phyloP scores from a whole-genome alignment of 2,329 filamentous ascomycete species.

The Paracamarosporium sp. region DNA sequence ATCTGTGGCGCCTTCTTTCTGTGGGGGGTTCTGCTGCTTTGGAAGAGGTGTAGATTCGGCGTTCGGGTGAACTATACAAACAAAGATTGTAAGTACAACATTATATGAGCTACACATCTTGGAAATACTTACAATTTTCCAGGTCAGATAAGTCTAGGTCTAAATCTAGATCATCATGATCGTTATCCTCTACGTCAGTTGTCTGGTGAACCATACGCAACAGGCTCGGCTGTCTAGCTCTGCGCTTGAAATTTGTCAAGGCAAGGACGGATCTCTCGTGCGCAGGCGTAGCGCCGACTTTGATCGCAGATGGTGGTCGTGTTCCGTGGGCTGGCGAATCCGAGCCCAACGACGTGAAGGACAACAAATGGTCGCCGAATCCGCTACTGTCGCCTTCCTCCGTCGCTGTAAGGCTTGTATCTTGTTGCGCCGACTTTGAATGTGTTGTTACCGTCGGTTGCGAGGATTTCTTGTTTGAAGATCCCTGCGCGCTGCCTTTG shows the following conservation, averaged over 20 bases:
- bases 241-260: constrained; percentile 58
- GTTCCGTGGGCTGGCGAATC: constrained; percentile 44
- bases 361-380: constrained; percentile 39
- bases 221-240: constrained; percentile 57
- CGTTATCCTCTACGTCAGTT: constrained; percentile 53
- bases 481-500: constrained; percentile 24
- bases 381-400: constrained; percentile 35
- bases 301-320: constrained; percentile 52
- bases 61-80: constrained; percentile 58
- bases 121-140: constrained; percentile 43
- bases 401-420: constrained; percentile 2
- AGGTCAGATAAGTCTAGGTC: constrained; percentile 51
- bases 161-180: constrained; percentile 51
- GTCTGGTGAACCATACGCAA: constrained; percentile 56
- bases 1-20: constrained; percentile 29
- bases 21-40: constrained; percentile 41
- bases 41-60: constrained; percentile 73
- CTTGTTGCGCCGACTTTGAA: constrained; percentile 5
- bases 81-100: neutral
- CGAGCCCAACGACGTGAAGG: constrained; percentile 41
- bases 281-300: constrained; percentile 51
- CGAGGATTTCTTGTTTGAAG: constrained; percentile 21
- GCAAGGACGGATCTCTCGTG: constrained; percentile 56
- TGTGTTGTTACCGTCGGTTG: constrained; percentile 7
- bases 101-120: neutral